A percentile compares a stretch with the other conserved stretches of the same genome.
phyloP scores from a whole-genome alignment of 1,284 basidiomycete species.

The Trametes hirsuta region DNA sequence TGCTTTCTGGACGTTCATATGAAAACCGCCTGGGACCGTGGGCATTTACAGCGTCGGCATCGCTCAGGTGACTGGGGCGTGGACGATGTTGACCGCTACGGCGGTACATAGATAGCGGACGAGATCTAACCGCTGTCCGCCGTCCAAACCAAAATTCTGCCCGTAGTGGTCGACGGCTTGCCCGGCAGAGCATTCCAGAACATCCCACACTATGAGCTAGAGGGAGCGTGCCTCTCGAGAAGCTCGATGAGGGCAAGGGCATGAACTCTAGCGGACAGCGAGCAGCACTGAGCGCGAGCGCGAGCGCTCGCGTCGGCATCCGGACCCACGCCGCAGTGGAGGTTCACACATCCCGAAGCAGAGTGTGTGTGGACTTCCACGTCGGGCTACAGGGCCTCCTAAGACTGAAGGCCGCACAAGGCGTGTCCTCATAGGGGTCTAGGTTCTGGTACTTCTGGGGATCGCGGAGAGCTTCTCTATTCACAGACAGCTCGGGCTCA shows the following conservation, averaged over 20 bases:
- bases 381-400: not conserved
- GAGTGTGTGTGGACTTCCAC: not conserved
- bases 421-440: not conserved
- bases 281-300: not conserved
- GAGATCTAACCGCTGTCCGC: not conserved
- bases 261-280: not conserved
- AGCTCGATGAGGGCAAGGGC: not conserved
- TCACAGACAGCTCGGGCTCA: not conserved
- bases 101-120: not conserved
- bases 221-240: not conserved
- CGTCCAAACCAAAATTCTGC: not conserved
- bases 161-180: not conserved
- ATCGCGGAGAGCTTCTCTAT: not conserved
- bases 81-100: not conserved
- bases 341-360: conserved; percentile 4
- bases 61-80: not conserved
- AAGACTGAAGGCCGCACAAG: not conserved
- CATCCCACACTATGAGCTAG: not conserved
- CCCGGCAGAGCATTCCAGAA: not conserved
- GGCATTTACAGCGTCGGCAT: not conserved
- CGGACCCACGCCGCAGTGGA: conserved; percentile 1
- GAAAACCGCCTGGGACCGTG: conserved; percentile 10
- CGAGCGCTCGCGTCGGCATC: not conserved
- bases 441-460: not conserved
- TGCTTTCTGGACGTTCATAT: not conserved